Percentiles rank a stretch among this genome's conserved stretches.
Conservation (phyloP, 306 rosid species). For the Gleditsia sinensis region DNA sequence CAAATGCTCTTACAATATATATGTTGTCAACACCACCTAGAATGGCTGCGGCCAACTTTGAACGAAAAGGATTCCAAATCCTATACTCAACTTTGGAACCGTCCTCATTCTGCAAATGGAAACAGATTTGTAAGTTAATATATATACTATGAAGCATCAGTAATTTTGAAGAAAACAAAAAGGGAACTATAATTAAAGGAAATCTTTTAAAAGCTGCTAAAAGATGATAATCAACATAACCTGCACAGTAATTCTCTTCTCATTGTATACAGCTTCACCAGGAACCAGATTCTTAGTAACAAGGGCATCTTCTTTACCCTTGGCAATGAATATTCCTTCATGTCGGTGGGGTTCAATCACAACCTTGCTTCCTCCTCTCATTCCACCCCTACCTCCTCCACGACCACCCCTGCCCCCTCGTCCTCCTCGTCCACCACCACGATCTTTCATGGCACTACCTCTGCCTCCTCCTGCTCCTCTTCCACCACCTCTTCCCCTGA, state of each 20-base stretch:
- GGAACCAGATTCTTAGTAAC: slow-evolving; percentile 86
- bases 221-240: slow-evolving; percentile 27
- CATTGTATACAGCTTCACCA: slow-evolving; percentile 87
- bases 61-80: slow-evolving; percentile 89
- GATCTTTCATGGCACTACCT: neutral
- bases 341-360: slow-evolving; percentile 62
- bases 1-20: slow-evolving; percentile 56
- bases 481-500: slow-evolving; percentile 19
- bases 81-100: slow-evolving; percentile 76
- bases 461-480: slow-evolving; percentile 22
- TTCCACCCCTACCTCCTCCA: slow-evolving; percentile 30
- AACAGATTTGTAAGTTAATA: neutral
- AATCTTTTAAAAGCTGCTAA: neutral
- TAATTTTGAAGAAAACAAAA: too few relatives aligned
- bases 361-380: slow-evolving; percentile 49
- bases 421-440: neutral
- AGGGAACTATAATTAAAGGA: neutral
- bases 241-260: slow-evolving; percentile 77
- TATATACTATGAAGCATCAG: neutral
- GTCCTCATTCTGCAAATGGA: slow-evolving; percentile 65
- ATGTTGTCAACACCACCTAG: slow-evolving; percentile 85
- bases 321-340: slow-evolving; percentile 80
- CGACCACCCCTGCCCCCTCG: slow-evolving; percentile 24
- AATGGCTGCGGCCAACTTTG: slow-evolving; percentile 85
- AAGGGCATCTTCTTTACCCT: slow-evolving; percentile 89